Evolutionary conservation across 805 yeast genomes (phyloP).

Genomic region (Isabelozyma pseudorhagii): DNA sequence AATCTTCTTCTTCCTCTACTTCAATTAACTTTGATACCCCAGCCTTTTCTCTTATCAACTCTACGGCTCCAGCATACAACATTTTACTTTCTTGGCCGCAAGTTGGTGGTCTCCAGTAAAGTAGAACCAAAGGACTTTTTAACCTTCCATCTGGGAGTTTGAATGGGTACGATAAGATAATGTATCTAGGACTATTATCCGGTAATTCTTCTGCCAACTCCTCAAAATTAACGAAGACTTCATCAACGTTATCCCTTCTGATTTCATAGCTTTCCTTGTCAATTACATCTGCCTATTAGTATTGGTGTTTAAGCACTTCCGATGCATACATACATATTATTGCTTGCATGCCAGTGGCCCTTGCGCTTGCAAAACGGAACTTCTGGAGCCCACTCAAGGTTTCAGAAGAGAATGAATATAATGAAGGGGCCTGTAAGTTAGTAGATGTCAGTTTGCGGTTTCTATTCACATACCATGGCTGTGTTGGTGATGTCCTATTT

Average conservation of each 20-base stretch:
- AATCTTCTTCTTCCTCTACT: conserved; percentile 66
- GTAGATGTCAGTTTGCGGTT: not conserved
- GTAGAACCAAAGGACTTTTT: conserved; percentile 67
- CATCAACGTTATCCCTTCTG: conserved; percentile 43
- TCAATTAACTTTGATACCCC: conserved; percentile 68
- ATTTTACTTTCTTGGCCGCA: conserved; percentile 78
- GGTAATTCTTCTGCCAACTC: conserved; percentile 76
- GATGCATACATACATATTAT: conserved; percentile 45
- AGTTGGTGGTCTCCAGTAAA: conserved; percentile 89
- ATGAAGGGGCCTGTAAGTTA: conserved; percentile 21
- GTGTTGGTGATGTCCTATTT: too few relatives aligned
- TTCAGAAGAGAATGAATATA: conserved; percentile 62
- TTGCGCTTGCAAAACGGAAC: conserved; percentile 70
- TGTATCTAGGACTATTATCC: conserved; percentile 73
- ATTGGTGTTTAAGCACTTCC: too few relatives aligned
- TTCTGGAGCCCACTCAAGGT: conserved; percentile 61
- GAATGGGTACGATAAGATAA: conserved; percentile 75
- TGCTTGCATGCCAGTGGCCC: conserved; percentile 61
- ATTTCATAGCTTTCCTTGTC: conserved; percentile 55
- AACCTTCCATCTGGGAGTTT: conserved; percentile 68
- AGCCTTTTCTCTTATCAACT: conserved; percentile 72
- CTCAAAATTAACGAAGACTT: conserved; percentile 49
- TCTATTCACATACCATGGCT: not conserved
- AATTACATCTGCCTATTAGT: conserved; percentile 40
- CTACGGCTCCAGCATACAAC: conserved; percentile 91